phyloP scores from a whole-genome alignment of 2,329 filamentous ascomycete species.

The Colletotrichum lini region DNA sequence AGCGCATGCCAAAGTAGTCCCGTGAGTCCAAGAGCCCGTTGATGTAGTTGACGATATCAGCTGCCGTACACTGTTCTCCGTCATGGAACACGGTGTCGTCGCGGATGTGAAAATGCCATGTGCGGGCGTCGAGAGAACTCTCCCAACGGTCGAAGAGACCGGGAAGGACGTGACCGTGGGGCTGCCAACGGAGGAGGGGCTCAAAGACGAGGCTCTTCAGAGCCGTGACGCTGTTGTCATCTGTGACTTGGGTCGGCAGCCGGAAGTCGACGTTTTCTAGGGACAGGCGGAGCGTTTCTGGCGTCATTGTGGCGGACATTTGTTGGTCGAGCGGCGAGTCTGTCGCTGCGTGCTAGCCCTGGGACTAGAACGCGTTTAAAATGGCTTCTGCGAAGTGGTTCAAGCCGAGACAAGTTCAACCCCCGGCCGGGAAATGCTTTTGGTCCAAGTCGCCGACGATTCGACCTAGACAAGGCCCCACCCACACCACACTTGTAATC shows the following conservation, averaged over 20 bases:
- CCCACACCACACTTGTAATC: background rate
- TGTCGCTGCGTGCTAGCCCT: background rate
- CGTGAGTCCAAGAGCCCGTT: conserved; percentile 22
- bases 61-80: background rate
- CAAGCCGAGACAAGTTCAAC: too few species aligned
- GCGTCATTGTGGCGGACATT: conserved; percentile 17
- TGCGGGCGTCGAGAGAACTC: conserved; percentile 13
- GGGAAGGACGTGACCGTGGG: conserved; percentile 6
- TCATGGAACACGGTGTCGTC: conserved; percentile 24
- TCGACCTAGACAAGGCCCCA: background rate
- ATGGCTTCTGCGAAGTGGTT: background rate
- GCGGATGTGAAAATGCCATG: conserved; percentile 27
- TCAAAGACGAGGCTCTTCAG: conserved; percentile 35
- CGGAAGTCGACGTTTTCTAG: conserved; percentile 34
- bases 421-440: background rate
- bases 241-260: conserved; percentile 32
- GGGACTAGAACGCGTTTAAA: background rate
- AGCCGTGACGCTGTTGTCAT: conserved; percentile 29
- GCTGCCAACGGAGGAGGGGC: conserved; percentile 27
- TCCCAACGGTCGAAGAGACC: conserved; percentile 28
- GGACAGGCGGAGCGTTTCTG: conserved; percentile 19
- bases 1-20: conserved; percentile 36
- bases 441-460: background rate
- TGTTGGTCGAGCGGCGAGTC: background rate
- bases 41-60: conserved; percentile 11